Evolutionary conservation across 2,329 filamentous ascomycete species (phyloP), one percentile per base, ranked within the genome.

Genomic region (Trichoderma sp.): DNA sequence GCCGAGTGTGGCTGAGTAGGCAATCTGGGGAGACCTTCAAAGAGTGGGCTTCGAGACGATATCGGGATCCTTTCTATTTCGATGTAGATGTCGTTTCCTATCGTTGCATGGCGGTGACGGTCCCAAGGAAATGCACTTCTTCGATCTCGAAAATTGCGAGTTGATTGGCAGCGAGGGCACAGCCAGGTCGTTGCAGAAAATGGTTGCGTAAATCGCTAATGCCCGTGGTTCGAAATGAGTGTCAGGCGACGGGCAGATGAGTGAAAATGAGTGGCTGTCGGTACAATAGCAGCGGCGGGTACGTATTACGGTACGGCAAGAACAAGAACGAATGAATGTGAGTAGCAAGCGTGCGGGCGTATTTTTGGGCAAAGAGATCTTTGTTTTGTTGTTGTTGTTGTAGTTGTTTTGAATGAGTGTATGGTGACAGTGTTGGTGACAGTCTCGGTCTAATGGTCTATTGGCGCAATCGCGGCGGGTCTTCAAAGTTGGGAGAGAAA

Each of bases 101-200:
- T 24, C 41, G 52, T 59, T 51, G 68, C 73, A 75, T 75, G 67
- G 68, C 70, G 52, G 24, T 59, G 54, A 60, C 15, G n/a, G 19
- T 55, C 19, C 45, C 50, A 34, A 41, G 14, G 41, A 48, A 45
- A 21, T 60, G 30, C 21, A 21, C 26, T 57, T 39, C 24, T 44
- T 44, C 24, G n/a, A 30, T 19, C 19, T 61, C 30, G 24, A 57
- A 28, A 41, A 24, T 17, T 10, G 19, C n/a, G 7, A 17, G 57
- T 65, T 55, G 43, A 57, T 19, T 50, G 14, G 51, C 56, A 60
- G 50, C 56, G 57, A 61, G 57, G 63, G 52, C 61, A 45, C 61
- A 50, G 61, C 52, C 43, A 57, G 43, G 44, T 57, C 28, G 61
- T 57, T 57, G 52, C 52, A 43, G 21, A 19, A 50, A 5, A 57